Conservation (phyloP, 306 rosid genomes). For the Pyrus pyrifolia region DNA sequence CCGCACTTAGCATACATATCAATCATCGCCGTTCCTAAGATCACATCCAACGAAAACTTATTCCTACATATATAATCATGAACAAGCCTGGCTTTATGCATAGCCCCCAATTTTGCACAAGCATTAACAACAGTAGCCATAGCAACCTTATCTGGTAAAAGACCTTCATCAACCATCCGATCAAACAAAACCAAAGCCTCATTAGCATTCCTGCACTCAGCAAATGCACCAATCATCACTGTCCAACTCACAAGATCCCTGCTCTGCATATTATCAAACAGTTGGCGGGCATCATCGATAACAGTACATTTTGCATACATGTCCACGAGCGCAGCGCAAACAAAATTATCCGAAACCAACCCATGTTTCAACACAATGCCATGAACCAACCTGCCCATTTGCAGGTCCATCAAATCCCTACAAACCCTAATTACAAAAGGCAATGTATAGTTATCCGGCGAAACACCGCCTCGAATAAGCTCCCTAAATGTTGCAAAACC, state of each 20-base stretch:
- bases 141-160: slow-evolving; percentile 59
- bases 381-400: slow-evolving; percentile 51
- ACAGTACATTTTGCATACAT: slow-evolving; percentile 55
- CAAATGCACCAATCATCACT: slow-evolving; percentile 60
- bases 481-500: slow-evolving; percentile 57
- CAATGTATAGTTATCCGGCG: slow-evolving; percentile 53
- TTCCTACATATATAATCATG: slow-evolving; percentile 40
- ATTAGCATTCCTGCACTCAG: slow-evolving; percentile 37
- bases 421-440: slow-evolving; percentile 59
- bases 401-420: slow-evolving; percentile 41
- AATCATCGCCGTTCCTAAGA: slow-evolving; percentile 67
- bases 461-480: slow-evolving; percentile 31
- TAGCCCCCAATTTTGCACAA: slow-evolving; percentile 66
- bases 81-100: slow-evolving; percentile 56
- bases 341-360: slow-evolving; percentile 40
- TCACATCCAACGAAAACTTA: slow-evolving; percentile 48
- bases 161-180: slow-evolving; percentile 57
- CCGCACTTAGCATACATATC: slow-evolving; percentile 82
- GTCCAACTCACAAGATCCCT: slow-evolving; percentile 72
- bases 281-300: slow-evolving; percentile 37
- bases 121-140: slow-evolving; percentile 63
- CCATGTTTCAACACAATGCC: slow-evolving; percentile 43
- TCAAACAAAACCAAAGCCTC: slow-evolving; percentile 68
- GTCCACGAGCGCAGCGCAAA: slow-evolving; percentile 59
- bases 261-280: slow-evolving; percentile 53